phyloP scores from a whole-genome alignment of 352 stramenopile species.

The Phytophthora pisi region DNA sequence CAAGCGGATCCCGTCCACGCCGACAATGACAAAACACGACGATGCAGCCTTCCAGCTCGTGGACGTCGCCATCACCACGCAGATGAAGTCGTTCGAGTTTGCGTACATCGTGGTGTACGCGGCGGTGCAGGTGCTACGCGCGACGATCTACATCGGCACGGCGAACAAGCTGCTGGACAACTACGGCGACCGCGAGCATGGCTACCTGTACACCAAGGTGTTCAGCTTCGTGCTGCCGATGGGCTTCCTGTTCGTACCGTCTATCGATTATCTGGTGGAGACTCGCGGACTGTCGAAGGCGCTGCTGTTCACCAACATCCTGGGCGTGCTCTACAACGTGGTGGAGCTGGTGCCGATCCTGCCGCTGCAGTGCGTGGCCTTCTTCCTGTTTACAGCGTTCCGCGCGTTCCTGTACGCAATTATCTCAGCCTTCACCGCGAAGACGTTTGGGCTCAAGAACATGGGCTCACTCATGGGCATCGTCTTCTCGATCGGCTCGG shows the following conservation, averaged over 20 bases:
- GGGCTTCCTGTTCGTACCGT: constrained; percentile 85
- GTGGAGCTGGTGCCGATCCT: constrained; percentile 73
- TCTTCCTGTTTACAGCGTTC: constrained; percentile 85
- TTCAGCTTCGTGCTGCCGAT: constrained; percentile 87
- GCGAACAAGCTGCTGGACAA: constrained; percentile 86
- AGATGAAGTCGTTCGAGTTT: constrained; percentile 85
- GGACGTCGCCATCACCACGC: constrained; percentile 60
- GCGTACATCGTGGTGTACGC: constrained; percentile 76
- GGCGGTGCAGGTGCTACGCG: constrained; percentile 74
- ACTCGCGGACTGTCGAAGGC: constrained; percentile 65
- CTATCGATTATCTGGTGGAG: constrained; percentile 86
- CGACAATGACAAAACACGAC: constrained; percentile 22
- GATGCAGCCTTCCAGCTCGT: constrained; percentile 46
- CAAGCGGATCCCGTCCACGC: constrained; percentile 10
- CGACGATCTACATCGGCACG: constrained; percentile 87
- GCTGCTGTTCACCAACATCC: constrained; percentile 73
- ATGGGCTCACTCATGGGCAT: constrained; percentile 84
- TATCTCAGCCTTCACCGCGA: constrained; percentile 86
- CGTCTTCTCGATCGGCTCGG: constrained; percentile 78
- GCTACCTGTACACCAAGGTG: constrained; percentile 83
- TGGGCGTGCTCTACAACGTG: constrained; percentile 78
- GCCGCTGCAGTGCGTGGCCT: constrained; percentile 67
- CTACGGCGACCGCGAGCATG: constrained; percentile 70
- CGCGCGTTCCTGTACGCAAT: constrained; percentile 88
- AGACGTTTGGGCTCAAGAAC: constrained; percentile 88